Evolutionary conservation across 164 flowering plant species (phyloP).

Genomic region (Chimonanthus praecox): DNA sequence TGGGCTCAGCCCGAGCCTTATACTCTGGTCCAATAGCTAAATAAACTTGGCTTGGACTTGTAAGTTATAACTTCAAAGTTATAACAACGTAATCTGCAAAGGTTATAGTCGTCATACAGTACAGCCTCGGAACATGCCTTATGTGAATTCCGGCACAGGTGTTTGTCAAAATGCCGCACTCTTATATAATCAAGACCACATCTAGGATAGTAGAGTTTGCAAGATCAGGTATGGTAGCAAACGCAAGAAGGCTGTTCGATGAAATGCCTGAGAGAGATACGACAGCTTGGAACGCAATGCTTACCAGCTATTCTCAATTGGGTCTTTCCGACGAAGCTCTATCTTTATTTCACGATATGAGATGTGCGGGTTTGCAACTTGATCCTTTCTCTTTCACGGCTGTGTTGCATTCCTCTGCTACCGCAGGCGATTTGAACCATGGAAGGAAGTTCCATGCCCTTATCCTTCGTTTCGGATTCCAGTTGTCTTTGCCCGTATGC

Average conservation of each 20-base stretch:
- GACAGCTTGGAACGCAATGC: constrained; percentile 59
- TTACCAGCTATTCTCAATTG: constrained; percentile 40
- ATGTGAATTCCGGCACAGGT: not conserved
- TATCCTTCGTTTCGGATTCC: constrained; percentile 38
- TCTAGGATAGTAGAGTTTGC: constrained; percentile 30
- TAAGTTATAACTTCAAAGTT: too few species aligned
- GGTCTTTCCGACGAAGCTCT: constrained; percentile 42
- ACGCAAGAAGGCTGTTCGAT: constrained; percentile 57
- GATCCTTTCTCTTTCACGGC: constrained; percentile 63
- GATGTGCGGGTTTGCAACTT: constrained; percentile 28
- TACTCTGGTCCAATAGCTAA: too few species aligned
- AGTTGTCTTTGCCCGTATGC: constrained; percentile 40
- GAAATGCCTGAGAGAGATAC: constrained; percentile 53
- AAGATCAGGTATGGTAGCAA: constrained; percentile 27
- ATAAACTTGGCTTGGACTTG: too few species aligned
- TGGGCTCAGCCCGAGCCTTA: too few species aligned
- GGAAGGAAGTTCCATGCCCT: constrained; percentile 54
- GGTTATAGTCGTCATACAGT: too few species aligned
- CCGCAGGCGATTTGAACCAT: constrained; percentile 14
- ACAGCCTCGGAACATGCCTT: too few species aligned
- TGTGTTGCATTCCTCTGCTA: constrained; percentile 41
- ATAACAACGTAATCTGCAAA: too few species aligned
- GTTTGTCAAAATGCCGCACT: constrained; percentile 9
- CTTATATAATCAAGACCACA: constrained; percentile 27
- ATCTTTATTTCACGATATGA: constrained; percentile 43